phyloP scores from a whole-genome alignment of 208 protist species.

The Trypanosoma grayi region DNA sequence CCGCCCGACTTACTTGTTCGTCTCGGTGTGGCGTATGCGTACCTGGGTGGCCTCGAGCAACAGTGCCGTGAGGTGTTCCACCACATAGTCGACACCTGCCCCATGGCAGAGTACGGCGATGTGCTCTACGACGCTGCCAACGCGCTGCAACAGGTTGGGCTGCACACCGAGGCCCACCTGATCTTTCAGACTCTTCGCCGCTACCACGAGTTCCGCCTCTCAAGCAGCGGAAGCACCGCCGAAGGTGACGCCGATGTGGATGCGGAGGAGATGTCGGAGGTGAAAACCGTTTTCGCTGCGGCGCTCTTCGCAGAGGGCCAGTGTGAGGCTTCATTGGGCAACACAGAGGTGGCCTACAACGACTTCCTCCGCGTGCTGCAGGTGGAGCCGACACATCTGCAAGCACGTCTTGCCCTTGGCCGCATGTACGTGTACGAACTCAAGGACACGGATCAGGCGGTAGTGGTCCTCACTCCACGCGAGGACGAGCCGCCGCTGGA shows the following conservation, averaged over 20 bases:
- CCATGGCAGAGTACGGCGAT: slow-evolving; percentile 83
- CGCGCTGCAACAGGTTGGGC: slow-evolving; percentile 67
- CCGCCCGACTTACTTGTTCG: slow-evolving; percentile 84
- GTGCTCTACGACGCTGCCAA: slow-evolving; percentile 77
- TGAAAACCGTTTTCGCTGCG: slow-evolving; percentile 65
- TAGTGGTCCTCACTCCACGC: slow-evolving; percentile 57
- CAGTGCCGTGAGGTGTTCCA: slow-evolving; percentile 79
- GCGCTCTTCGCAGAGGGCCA: slow-evolving; percentile 62
- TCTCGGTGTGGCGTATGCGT: slow-evolving; percentile 78
- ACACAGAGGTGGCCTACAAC: slow-evolving; percentile 26
- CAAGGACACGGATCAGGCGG: slow-evolving; percentile 45
- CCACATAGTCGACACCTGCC: slow-evolving; percentile 70
- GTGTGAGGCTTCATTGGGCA: slow-evolving; percentile 47
- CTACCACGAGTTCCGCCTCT: slow-evolving; percentile 64
- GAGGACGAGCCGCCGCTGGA: slow-evolving; percentile 69
- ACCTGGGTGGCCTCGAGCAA: slow-evolving; percentile 51
- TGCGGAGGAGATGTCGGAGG: slow-evolving; percentile 17
- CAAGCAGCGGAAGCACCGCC: slow-evolving; percentile 1
- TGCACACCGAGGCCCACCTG: slow-evolving; percentile 52
- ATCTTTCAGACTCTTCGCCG: slow-evolving; percentile 66
- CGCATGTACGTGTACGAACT: slow-evolving; percentile 65
- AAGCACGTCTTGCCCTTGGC: slow-evolving; percentile 71
- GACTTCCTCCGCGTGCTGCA: slow-evolving; percentile 37
- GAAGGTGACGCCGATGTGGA: slow-evolving; percentile 13
- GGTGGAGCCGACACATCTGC: slow-evolving; percentile 64